Evolutionary conservation across 345 rosid species (phyloP).

Genomic region (Reutealis trisperma): DNA sequence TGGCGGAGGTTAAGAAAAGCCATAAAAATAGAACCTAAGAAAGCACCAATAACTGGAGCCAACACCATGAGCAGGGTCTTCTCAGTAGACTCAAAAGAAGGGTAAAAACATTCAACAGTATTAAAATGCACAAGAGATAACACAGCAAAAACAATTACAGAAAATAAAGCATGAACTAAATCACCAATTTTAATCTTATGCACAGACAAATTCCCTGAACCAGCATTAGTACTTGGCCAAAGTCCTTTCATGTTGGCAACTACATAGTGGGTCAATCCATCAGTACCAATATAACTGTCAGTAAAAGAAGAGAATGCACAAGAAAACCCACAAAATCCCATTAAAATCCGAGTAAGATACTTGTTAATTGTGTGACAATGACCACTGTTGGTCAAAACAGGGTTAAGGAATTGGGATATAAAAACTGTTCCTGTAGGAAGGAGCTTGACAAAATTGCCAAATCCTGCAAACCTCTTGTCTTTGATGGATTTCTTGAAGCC

Average conservation of each 20-base stretch:
- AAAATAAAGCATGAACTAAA: slow-evolving; percentile 59
- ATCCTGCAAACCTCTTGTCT: slow-evolving; percentile 50
- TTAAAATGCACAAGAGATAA: slow-evolving; percentile 57
- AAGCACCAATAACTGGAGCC: slow-evolving; percentile 61
- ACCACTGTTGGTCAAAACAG: slow-evolving; percentile 71
- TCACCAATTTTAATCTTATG: slow-evolving; percentile 60
- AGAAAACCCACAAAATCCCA: slow-evolving; percentile 61
- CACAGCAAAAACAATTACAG: slow-evolving; percentile 52
- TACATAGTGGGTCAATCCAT: slow-evolving; percentile 57
- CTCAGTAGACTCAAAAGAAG: slow-evolving; percentile 45
- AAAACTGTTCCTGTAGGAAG: slow-evolving; percentile 92
- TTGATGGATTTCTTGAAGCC: slow-evolving; percentile 28
- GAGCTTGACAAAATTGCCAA: slow-evolving; percentile 74
- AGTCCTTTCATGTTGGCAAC: slow-evolving; percentile 59
- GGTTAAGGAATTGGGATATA: slow-evolving; percentile 80
- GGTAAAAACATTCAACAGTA: slow-evolving; percentile 64
- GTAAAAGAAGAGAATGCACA: slow-evolving; percentile 75
- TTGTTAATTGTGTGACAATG: slow-evolving; percentile 53
- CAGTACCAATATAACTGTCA: slow-evolving; percentile 56
- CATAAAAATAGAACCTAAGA: slow-evolving; percentile 51
- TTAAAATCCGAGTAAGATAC: slow-evolving; percentile 52
- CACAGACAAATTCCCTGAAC: slow-evolving; percentile 42
- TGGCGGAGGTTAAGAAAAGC: slow-evolving; percentile 65
- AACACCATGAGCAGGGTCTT: slow-evolving; percentile 58
- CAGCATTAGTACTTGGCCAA: slow-evolving; percentile 47